A percentile compares a stretch with the other conserved stretches of the same genome.
Conservation (phyloP, 179 eudicot species). For the Beta corolliflora region DNA sequence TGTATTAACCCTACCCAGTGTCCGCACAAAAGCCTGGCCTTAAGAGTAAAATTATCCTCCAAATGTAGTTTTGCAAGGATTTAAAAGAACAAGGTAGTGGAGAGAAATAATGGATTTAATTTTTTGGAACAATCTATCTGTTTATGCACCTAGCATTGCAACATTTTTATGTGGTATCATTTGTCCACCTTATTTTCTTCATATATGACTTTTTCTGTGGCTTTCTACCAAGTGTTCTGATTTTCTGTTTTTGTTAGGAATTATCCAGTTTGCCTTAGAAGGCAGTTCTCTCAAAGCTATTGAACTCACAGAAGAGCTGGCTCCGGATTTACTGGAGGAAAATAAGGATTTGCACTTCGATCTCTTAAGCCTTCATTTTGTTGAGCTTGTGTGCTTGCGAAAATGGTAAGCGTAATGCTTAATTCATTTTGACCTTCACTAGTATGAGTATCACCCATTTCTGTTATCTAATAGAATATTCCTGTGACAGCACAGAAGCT, state of each 20-base stretch:
- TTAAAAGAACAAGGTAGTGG: not conserved
- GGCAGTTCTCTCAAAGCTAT: slow-evolving; percentile 81
- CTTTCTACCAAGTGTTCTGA: slow-evolving; percentile 8
- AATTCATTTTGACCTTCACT: not conserved
- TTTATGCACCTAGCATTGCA: not conserved
- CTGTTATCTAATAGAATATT: slow-evolving; percentile 15
- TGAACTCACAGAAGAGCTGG: slow-evolving; percentile 74
- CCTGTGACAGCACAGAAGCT: slow-evolving; percentile 76
- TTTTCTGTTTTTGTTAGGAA: slow-evolving; percentile 47
- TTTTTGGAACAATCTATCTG: not conserved
- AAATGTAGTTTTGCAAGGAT: not conserved
- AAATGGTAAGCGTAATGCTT: slow-evolving; percentile 53
- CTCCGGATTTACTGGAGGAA: slow-evolving; percentile 73
- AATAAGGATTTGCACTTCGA: slow-evolving; percentile 80
- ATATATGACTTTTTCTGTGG: slow-evolving; percentile 6
- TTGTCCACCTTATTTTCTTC: not conserved
- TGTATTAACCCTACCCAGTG: not conserved
- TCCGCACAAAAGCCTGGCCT: not conserved
- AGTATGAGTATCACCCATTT: slow-evolving; percentile 1
- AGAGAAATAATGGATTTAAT: not conserved
- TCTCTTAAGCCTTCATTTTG: slow-evolving; percentile 84
- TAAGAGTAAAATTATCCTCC: not conserved
- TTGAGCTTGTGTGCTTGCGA: slow-evolving; percentile 71
- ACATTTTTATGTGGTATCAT: not conserved
- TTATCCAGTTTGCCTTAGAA: slow-evolving; percentile 57